Conservation (phyloP, 345 rosid genomes). For the Lepidium didymum region DNA sequence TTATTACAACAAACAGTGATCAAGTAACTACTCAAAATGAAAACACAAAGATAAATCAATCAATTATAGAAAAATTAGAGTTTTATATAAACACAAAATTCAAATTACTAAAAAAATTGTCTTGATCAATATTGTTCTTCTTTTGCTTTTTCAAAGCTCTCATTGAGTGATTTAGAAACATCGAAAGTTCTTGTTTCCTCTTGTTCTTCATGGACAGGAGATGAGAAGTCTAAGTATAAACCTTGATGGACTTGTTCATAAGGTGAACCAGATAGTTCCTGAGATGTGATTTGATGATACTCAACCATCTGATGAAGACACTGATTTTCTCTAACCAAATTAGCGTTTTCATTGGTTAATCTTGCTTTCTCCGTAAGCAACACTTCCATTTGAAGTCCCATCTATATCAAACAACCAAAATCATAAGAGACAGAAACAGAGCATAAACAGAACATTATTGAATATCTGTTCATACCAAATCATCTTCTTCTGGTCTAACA, state of each 20-base stretch:
- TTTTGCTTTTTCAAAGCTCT: conserved; percentile 34
- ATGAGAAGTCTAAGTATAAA: conserved; percentile 73
- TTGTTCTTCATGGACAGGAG: conserved; percentile 45
- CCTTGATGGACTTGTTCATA: conserved; percentile 59
- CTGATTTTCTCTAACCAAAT: conserved; percentile 70
- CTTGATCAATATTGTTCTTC: neutral
- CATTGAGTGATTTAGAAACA: conserved; percentile 39
- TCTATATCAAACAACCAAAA: conserved; percentile 32
- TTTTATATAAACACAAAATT: neutral
- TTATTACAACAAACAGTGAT: conserved; percentile 17
- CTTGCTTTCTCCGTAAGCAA: conserved; percentile 85
- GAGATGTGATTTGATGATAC: conserved; percentile 78
- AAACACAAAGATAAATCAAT: neutral
- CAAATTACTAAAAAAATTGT: neutral
- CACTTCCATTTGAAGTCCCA: conserved; percentile 91
- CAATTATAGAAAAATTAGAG: neutral
- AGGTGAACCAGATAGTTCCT: conserved; percentile 60
- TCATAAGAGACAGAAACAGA: neutral
- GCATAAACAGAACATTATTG: neutral
- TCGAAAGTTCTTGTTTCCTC: neutral
- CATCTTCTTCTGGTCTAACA: conserved; percentile 90
- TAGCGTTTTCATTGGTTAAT: conserved; percentile 77
- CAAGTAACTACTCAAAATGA: neutral
- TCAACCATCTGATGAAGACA: conserved; percentile 82
- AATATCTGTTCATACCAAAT: conserved; percentile 43